Evolutionary conservation across 2,329 filamentous ascomycete genomes (phyloP).

Genomic region (Xylogone sp.): DNA sequence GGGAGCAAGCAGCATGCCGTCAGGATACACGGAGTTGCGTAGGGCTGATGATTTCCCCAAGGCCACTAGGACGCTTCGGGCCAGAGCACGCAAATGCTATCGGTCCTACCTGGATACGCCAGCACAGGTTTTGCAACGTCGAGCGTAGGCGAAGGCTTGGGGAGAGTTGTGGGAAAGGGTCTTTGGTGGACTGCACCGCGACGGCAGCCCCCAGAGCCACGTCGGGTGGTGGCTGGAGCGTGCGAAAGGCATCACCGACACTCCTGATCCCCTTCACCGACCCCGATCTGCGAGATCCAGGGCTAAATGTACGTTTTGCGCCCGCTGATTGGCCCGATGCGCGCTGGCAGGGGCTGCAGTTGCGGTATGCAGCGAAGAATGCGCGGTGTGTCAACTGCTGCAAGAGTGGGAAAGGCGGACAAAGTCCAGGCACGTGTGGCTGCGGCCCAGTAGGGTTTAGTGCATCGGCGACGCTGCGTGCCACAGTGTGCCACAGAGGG

Average conservation of each 20-base stretch:
- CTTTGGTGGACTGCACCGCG: no score
- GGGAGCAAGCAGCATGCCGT: neutral
- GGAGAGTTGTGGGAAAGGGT: neutral
- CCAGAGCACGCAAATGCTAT: conserved; percentile 64
- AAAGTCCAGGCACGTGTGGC: neutral
- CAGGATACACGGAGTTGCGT: neutral
- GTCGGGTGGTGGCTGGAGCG: neutral
- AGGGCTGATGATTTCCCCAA: neutral
- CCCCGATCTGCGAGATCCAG: neutral
- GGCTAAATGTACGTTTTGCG: neutral
- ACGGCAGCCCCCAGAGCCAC: no score
- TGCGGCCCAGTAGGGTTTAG: neutral
- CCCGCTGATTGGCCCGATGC: neutral
- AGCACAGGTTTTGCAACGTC: conserved; percentile 8
- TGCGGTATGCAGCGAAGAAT: neutral
- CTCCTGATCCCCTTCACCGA: neutral
- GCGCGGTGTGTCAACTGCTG: neutral
- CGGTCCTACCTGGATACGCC: conserved; percentile 69
- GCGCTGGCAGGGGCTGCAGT: neutral
- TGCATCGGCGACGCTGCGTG: neutral
- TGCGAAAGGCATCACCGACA: neutral
- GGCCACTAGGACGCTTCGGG: neutral
- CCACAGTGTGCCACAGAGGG: neutral
- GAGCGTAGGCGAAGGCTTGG: neutral
- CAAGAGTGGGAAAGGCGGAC: neutral